Base-by-base conservation (phyloP, 768 basidiomycete species). In the Kwoniella dejecticola region DNA sequence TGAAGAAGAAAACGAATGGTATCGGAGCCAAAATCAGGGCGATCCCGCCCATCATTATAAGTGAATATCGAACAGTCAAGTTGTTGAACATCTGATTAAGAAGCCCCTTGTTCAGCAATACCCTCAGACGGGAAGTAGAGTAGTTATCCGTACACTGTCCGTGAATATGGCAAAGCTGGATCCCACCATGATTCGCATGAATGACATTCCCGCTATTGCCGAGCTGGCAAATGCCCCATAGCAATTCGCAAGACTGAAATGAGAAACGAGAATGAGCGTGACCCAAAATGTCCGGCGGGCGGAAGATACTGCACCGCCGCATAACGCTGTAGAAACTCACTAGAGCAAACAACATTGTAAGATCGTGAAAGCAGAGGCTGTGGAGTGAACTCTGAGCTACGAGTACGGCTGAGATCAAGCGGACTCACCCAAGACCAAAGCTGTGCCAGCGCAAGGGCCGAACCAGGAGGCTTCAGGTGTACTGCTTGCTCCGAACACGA, bases 401-500 rank as follows among this genome's bases (percentile, higher is more conserved):
- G 8, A 17, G 17, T 17, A 8, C 8, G 17, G 8, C 36, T 8
- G 17, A 8, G 36, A 38, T 8, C 8, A 38, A 38, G 17, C 36
- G 8, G 36, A 17, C 36, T 38, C 36, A 38, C 36, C 53, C n/a
- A 83, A 80, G 67, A 83, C 83, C 41, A 87, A 50, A 27, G 64
- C 54, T 2, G 87, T 82, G 2, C 84, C 88, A 31, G 88, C 82
- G n/a, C 81, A 81, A 29, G 84, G 81, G 0, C 78, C 84, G 40
- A 87, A 84, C 89, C 89, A 90, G 55, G 82, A 83, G 2, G 88
- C 80, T 13, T 64, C 67, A 0, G 82, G 55, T 2, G 61, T 84
- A 12, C 85, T 83, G 3, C 85, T 85, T 85, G 87, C 88, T 0
- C 86, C 88, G 64, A 86, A 90, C 24, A 89, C 84, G 76, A 89